phyloP scores from a whole-genome alignment of 129 eudicot genomes.

The Flaveria ramosissima region DNA sequence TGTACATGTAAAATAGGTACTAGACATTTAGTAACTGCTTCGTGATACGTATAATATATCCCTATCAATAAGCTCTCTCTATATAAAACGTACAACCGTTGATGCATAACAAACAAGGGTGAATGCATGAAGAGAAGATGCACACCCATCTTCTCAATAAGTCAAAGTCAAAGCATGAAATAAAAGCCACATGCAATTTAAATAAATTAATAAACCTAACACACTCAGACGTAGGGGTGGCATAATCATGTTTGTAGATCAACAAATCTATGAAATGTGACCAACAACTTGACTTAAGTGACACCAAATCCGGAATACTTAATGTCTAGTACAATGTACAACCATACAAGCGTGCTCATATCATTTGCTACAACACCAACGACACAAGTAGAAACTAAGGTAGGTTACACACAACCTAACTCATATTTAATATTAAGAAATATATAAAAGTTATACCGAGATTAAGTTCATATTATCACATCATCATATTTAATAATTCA shows the following conservation, averaged over 20 bases:
- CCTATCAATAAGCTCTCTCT: no score
- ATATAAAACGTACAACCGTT: neutral
- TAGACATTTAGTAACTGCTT: no score
- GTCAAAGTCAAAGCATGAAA: no score
- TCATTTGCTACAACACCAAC: conserved; percentile 28
- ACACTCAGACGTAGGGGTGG: neutral
- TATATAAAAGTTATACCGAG: no score
- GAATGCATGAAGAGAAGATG: no score
- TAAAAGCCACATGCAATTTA: no score
- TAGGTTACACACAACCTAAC: conserved; percentile 43
- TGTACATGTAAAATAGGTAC: no score
- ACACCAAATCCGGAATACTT: neutral
- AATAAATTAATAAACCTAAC: neutral
- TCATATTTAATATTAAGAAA: neutral
- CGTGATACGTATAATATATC: no score
- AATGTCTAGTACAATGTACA: neutral
- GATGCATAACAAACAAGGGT: no score
- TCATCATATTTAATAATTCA: no score
- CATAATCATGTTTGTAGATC: conserved; percentile 36
- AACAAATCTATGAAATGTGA: conserved; percentile 40
- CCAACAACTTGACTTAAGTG: conserved; percentile 37
- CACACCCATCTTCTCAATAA: no score
- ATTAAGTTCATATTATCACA: no score
- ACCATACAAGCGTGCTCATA: neutral
- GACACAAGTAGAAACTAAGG: conserved; percentile 25